Evolutionary conservation across 306 rosid species (phyloP), one percentile per base, ranked within the genome.

Genomic region (Clitoria ternatea): DNA sequence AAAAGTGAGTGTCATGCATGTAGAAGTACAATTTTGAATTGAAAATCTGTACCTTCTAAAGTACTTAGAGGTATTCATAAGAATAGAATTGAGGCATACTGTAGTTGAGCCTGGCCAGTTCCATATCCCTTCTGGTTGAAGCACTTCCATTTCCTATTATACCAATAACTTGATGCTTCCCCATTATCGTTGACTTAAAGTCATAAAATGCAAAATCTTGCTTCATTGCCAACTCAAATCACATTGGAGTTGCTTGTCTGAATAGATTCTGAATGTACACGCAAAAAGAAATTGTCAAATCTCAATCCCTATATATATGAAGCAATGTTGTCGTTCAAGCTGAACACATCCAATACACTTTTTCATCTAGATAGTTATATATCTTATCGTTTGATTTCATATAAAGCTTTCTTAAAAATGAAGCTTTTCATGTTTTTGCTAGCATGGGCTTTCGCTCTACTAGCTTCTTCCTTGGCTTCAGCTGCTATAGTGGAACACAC

Each of bases 401-500:
- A 24, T 36, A 24, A 43, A 24, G 43, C 4, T 39, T 52, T 52
- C 52, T 65, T 27, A 14, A 24, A 39, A n/a, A 70, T 70, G 75
- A 70, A 55, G 24, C 43, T 70, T n/a, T 40, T 22, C 53, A 0
- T 36, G 53, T 55, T 70, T 37, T 43, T 20, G 1, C 45, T 56
- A 27, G 30, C 66, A 27, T 70, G 67, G 23, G 55, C 23, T 12
- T 42, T 56, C 6, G 29, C 54, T 56, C 76, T 70, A 26, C 8
- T 70, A 42, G 14, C 76, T 56, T 37, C 43, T 40, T 55, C 75
- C 52, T 27, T 70, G 8, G 76, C 67, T 70, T 70, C 56, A 5
- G 45, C 67, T 18, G n/a, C 57, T 2, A 14, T 13, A 29, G 76
- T 70, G 67, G 76, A 86, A 79, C 86, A 76, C 52, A 56, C 81